phyloP scores from a whole-genome alignment of 2,329 filamentous ascomycete species.

The Paraconiothyrium sp. region DNA sequence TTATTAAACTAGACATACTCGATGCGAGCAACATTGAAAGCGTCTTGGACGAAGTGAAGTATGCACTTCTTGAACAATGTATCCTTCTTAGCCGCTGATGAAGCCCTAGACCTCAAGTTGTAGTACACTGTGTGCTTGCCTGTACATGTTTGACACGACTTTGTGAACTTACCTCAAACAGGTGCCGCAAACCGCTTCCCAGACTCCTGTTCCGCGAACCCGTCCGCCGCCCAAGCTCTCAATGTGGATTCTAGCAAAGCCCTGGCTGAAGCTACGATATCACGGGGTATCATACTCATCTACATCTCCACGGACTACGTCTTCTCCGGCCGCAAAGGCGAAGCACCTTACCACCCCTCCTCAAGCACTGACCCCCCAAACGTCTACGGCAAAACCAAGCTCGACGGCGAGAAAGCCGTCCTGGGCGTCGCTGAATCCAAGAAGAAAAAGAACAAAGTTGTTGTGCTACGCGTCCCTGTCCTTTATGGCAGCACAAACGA shows the following conservation, averaged over 20 bases:
- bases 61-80: slow-evolving; percentile 27
- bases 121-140: slow-evolving; percentile 77
- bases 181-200: slow-evolving; percentile 89
- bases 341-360: slow-evolving; percentile 80
- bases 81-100: background rate
- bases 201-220: slow-evolving; percentile 83
- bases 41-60: slow-evolving; percentile 64
- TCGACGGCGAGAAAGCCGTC: slow-evolving; percentile 75
- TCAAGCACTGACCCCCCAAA: slow-evolving; percentile 76
- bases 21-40: slow-evolving; percentile 56
- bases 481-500: slow-evolving; percentile 79
- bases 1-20: slow-evolving; percentile 64
- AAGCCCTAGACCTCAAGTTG: slow-evolving; percentile 69
- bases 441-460: slow-evolving; percentile 40
- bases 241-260: slow-evolving; percentile 76
- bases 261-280: slow-evolving; percentile 73
- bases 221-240: slow-evolving; percentile 74
- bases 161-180: slow-evolving; percentile 44
- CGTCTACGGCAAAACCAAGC: slow-evolving; percentile 78
- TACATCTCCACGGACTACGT: slow-evolving; percentile 89
- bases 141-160: background rate
- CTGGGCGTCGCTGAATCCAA: slow-evolving; percentile 63
- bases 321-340: slow-evolving; percentile 76
- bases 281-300: slow-evolving; percentile 70
- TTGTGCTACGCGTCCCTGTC: slow-evolving; percentile 83